phyloP scores from a whole-genome alignment of 2,329 filamentous ascomycete genomes.

The Trichothecium sympodiale region DNA sequence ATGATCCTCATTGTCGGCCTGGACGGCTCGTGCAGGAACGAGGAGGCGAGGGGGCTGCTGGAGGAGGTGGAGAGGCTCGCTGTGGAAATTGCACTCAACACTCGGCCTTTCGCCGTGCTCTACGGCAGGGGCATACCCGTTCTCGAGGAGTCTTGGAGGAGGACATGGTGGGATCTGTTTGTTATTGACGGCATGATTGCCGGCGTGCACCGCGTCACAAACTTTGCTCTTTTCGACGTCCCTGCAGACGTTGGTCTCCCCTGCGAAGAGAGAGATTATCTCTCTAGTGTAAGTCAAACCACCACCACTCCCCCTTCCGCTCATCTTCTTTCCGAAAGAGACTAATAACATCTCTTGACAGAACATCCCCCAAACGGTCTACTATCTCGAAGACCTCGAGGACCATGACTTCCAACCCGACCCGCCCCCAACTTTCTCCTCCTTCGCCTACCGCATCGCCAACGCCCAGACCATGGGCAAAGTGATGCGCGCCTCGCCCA shows the following conservation, averaged over 20 bases:
- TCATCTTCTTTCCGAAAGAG: background rate
- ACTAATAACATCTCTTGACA: constrained; percentile 13
- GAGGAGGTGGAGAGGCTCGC: constrained; percentile 59
- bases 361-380: constrained; percentile 43
- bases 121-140: constrained; percentile 55
- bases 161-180: constrained; percentile 84
- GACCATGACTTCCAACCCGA: constrained; percentile 62
- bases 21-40: constrained; percentile 64
- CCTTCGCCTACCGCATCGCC: constrained; percentile 75
- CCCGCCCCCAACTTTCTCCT: constrained; percentile 58
- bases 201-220: constrained; percentile 63
- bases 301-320: background rate
- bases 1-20: constrained; percentile 67
- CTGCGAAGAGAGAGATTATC: constrained; percentile 70
- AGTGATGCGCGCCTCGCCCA: constrained; percentile 51
- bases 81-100: constrained; percentile 66
- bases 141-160: constrained; percentile 71
- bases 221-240: constrained; percentile 58
- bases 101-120: constrained; percentile 50
- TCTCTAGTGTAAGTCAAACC: constrained; percentile 39
- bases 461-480: constrained; percentile 68
- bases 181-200: constrained; percentile 78
- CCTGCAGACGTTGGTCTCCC: constrained; percentile 61
- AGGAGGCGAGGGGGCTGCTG: constrained; percentile 57
- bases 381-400: constrained; percentile 65